Percentiles rank a stretch among this genome's conserved stretches.
phyloP scores from a whole-genome alignment of 805 yeast genomes.

The Barnettozyma pratensis region DNA sequence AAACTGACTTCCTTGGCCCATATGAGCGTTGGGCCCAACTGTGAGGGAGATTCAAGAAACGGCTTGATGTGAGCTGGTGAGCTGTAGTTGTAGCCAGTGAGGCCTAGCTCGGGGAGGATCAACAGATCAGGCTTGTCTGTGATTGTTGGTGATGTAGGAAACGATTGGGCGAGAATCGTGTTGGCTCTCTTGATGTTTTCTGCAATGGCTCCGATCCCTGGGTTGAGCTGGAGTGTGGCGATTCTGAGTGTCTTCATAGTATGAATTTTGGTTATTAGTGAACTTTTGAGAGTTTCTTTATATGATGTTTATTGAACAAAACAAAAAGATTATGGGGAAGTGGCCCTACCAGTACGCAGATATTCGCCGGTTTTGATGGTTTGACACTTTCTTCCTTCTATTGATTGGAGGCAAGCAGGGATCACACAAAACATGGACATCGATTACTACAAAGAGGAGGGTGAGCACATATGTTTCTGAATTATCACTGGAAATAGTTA shows the following conservation, averaged over 20 bases:
- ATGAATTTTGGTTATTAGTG: conserved; percentile 25
- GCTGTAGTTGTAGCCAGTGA: conserved; percentile 77
- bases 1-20: conserved; percentile 55
- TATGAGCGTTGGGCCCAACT: conserved; percentile 42
- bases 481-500: no score
- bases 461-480: conserved; percentile 6
- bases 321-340: not conserved
- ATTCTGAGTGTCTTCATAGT: conserved; percentile 37
- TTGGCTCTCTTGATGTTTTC: conserved; percentile 47
- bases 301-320: not conserved
- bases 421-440: conserved; percentile 8
- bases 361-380: no score
- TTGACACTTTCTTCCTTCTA: no score
- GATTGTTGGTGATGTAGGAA: conserved; percentile 15
- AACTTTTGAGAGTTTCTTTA: not conserved
- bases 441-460: conserved; percentile 29
- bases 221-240: conserved; percentile 66
- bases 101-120: conserved; percentile 76
- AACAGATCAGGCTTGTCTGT: conserved; percentile 49
- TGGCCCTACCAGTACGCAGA: not conserved
- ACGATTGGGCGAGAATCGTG: conserved; percentile 18
- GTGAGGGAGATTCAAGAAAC: conserved; percentile 41
- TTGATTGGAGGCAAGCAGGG: no score
- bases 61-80: conserved; percentile 44
- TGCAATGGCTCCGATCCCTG: conserved; percentile 53